Percentiles rank a stretch among this genome's conserved stretches.
These are phyloP conservation scores for Musa schizocarpa DNA, from an alignment of 176 grass and related monocot species.

Conservation along the genomic window DNA sequence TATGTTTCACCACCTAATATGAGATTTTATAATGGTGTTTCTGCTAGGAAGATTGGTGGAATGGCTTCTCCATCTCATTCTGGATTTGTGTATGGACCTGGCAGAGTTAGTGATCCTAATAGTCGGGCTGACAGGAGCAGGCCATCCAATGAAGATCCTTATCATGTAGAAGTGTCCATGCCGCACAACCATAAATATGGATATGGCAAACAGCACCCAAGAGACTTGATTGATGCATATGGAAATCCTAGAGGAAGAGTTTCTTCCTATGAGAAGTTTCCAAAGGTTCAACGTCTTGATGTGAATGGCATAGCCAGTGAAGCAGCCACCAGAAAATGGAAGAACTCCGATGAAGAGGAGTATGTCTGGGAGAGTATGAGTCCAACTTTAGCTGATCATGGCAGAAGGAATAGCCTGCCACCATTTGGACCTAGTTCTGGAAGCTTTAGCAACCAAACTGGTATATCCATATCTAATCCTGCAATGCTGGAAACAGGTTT, in stretches of 20 bases:
- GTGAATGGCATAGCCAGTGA: slow-evolving; percentile 42
- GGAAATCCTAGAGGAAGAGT: slow-evolving; percentile 68
- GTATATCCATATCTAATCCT: slow-evolving; percentile 40
- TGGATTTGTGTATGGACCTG: slow-evolving; percentile 33
- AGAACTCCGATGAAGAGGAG: slow-evolving; percentile 80
- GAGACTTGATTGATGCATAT: slow-evolving; percentile 96
- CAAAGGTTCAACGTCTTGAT: slow-evolving; percentile 65
- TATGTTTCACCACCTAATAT: slow-evolving; percentile 61
- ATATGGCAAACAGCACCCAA: slow-evolving; percentile 54
- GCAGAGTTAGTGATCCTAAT: slow-evolving; percentile 40
- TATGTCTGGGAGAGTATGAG: slow-evolving; percentile 98
- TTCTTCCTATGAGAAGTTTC: slow-evolving; percentile 40
- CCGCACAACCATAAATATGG: slow-evolving; percentile 46
- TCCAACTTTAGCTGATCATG: slow-evolving; percentile 64
- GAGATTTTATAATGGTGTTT: slow-evolving; percentile 30
- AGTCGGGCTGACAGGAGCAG: slow-evolving; percentile 28
- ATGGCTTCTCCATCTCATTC: slow-evolving; percentile 43
- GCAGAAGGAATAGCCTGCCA: slow-evolving; percentile 38
- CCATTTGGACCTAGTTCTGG: slow-evolving; percentile 26
- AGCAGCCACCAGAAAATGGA: slow-evolving; percentile 55
- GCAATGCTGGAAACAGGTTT: slow-evolving; percentile 43
- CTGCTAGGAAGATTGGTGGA: slow-evolving; percentile 37
- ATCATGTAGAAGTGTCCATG: slow-evolving; percentile 2
- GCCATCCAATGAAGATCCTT: slow-evolving; percentile 31
- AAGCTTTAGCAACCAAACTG: slow-evolving; percentile 23